Percentiles rank a stretch among this genome's conserved stretches.
Evolutionary conservation across 441 rosid genomes (phyloP).

Genomic region (Geranium incanum): DNA sequence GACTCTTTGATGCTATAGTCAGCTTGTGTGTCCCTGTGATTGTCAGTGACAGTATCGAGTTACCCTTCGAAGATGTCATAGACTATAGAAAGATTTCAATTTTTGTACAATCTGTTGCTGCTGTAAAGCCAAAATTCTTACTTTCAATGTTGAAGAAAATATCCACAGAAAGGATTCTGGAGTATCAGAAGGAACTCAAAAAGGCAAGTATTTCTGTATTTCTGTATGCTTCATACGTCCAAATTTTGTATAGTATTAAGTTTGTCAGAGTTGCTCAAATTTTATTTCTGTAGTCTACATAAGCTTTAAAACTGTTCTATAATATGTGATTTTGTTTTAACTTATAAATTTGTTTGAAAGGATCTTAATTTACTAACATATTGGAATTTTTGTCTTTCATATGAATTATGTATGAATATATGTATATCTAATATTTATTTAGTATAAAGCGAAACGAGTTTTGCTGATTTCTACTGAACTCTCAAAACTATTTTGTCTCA

Average conservation of each 20-base stretch:
- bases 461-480: no score
- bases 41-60: constrained; percentile 72
- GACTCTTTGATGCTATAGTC: constrained; percentile 89
- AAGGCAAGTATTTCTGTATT: constrained; percentile 29
- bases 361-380: no score
- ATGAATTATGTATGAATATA: no score
- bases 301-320: no score
- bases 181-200: constrained; percentile 66
- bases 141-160: constrained; percentile 53
- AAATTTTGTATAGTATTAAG: background rate
- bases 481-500: no score
- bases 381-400: no score
- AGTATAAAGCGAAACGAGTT: no score
- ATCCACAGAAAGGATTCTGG: constrained; percentile 44
- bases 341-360: no score
- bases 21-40: constrained; percentile 92
- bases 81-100: constrained; percentile 71
- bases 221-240: constrained; percentile 2
- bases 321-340: no score
- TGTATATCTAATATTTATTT: no score
- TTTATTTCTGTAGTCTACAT: no score
- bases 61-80: constrained; percentile 83
- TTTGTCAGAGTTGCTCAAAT: no score
- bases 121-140: constrained; percentile 61
- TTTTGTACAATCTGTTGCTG: constrained; percentile 58